Evolutionary conservation across 495 filamentous ascomycete genomes (phyloP), one percentile per base, ranked within the genome.

Genomic region (Neurospora africana): DNA sequence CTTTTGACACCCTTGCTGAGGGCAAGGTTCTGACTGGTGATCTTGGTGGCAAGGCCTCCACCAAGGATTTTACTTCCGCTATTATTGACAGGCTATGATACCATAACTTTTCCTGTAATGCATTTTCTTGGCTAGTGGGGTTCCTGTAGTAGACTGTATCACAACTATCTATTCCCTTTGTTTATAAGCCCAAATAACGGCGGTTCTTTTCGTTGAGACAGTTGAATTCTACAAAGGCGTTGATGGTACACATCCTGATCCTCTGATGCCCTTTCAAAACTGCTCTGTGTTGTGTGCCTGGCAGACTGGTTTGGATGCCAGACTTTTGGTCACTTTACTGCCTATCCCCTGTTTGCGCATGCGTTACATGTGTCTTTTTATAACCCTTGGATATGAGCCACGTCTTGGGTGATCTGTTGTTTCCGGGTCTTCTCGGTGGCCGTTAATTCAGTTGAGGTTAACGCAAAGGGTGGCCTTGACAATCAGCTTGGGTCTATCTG

Each of bases 11-110:
- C 39, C 86, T 99, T 70, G 91, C 93, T 30, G 95, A 99, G 86
- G 95, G 96, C 83, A 97, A 97, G 91, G 87, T 89, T 40, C 88
- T 99, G 81, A 99, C 95, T 33, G 94, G 94, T 76, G 95, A 99
- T 84, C 84, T 99, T 77, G 95, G 95, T 74, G 95, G 95, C 76
- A 97, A 93, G 83, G 85, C 95, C 67, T 95, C 94, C 87, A 99
- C 95, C 75, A 83, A 89, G 82, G 90, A 98, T 84, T 99, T 94
- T 81, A 92, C 95, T 70, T 86, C 87, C 43, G 95, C 95, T 71
- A 97, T 98, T 82, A 96, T 97, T 80, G 88, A 87, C 79, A 90
- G 88, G 78, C 87, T 98, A 85, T 94, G 76, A 79, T 77, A 77
- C 74, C 75, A 23, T 65, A 65, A 65, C 27, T 65, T 67, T 58